phyloP scores from a whole-genome alignment of 768 basidiomycete species.

The Boletus vermiculosoides region DNA sequence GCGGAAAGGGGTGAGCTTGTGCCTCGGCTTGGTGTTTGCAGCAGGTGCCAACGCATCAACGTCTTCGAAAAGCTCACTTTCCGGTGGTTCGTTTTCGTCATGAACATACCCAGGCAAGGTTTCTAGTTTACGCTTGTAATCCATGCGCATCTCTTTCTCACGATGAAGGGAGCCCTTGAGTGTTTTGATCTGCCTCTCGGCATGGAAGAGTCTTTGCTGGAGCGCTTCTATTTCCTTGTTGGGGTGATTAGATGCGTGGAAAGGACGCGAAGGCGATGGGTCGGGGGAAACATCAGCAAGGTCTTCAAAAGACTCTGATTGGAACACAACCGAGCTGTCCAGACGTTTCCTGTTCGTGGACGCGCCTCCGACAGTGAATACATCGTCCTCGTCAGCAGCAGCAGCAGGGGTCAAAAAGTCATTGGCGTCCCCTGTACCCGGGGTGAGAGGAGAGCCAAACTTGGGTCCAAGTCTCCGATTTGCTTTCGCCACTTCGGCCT shows the following conservation, averaged over 20 bases:
- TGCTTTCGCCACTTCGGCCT: conserved; percentile 68
- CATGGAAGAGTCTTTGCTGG: conserved; percentile 79
- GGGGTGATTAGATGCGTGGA: conserved; percentile 72
- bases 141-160: conserved; percentile 81
- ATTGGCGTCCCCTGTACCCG: conserved; percentile 45
- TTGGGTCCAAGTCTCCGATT: conserved; percentile 54
- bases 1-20: conserved; percentile 56
- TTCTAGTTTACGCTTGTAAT: conserved; percentile 56
- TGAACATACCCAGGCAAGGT: conserved; percentile 38
- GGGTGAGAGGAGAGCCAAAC: conserved; percentile 74
- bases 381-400: conserved; percentile 54
- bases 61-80: conserved; percentile 48
- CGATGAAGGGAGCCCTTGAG: conserved; percentile 75
- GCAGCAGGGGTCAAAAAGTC: conserved; percentile 60
- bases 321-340: conserved; percentile 49
- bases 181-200: conserved; percentile 81
- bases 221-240: conserved; percentile 79
- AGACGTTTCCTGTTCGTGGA: conserved; percentile 61
- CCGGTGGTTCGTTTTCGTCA: conserved; percentile 38
- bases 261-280: conserved; percentile 56
- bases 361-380: conserved; percentile 62
- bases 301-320: conserved; percentile 47
- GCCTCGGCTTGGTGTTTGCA: conserved; percentile 35
- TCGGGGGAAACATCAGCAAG: conserved; percentile 57
- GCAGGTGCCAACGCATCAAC: conserved; percentile 38